phyloP scores from a whole-genome alignment of 2,329 filamentous ascomycete species.

The Cordyceps javanica region DNA sequence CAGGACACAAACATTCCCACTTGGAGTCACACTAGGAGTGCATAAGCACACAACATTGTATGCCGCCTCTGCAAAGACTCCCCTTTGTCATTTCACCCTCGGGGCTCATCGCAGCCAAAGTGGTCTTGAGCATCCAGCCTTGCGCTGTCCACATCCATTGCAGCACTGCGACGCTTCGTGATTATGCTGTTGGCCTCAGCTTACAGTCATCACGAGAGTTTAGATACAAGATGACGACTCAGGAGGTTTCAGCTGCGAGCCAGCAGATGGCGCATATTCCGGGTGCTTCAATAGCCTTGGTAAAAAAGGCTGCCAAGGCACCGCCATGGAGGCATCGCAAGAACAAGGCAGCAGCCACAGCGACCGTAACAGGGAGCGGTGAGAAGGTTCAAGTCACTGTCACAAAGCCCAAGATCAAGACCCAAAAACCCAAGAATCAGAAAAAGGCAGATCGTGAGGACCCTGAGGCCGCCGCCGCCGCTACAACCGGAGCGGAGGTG shows the following conservation, averaged over 20 bases:
- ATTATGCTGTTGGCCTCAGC: background rate
- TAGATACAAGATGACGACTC: background rate
- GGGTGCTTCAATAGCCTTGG: background rate
- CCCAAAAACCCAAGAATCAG: background rate
- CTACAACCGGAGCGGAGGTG: background rate
- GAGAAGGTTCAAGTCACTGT: background rate
- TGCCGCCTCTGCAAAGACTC: background rate
- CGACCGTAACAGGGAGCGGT: background rate
- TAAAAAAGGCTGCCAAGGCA: background rate
- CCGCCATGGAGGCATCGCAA: background rate
- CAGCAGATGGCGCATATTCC: too few relatives aligned
- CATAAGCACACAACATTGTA: background rate
- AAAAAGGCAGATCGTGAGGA: background rate
- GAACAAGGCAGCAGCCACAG: background rate
- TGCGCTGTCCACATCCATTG: background rate
- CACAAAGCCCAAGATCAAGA: background rate
- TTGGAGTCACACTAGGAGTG: background rate
- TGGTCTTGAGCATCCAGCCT: background rate
- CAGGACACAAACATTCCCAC: background rate
- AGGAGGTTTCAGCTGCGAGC: background rate
- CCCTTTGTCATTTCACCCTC: background rate
- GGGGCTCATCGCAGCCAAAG: background rate
- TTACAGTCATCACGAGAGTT: background rate
- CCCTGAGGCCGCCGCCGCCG: background rate
- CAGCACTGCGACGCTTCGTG: background rate